These are phyloP conservation scores for Hypoxylon fuscum DNA, from an alignment of 495 filamentous ascomycete species.

Conservation along the genomic window DNA sequence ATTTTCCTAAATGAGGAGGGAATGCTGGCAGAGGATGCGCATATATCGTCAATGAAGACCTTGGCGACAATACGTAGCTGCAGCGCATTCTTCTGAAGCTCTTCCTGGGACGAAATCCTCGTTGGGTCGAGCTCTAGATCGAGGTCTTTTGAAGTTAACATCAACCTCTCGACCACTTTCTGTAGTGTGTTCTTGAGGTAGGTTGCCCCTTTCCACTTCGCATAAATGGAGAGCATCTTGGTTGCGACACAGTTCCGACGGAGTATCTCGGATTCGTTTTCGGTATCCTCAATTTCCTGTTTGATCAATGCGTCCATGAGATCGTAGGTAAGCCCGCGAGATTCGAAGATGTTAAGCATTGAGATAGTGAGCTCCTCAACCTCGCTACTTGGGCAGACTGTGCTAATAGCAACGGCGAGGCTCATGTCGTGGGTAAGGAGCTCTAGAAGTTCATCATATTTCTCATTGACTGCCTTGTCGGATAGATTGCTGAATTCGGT, in stretches of 20 bases:
- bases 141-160: conserved; percentile 66
- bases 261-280: conserved; percentile 70
- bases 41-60: conserved; percentile 73
- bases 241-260: conserved; percentile 72
- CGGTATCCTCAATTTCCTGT: conserved; percentile 71
- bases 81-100: conserved; percentile 66
- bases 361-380: conserved; percentile 72
- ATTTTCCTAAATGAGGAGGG: conserved; percentile 70
- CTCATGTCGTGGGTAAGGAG: conserved; percentile 66
- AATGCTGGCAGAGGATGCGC: conserved; percentile 64
- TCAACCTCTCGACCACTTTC: conserved; percentile 67
- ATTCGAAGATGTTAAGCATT: conserved; percentile 72
- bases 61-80: conserved; percentile 68
- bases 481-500: conserved; percentile 73
- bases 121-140: conserved; percentile 72
- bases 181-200: conserved; percentile 71
- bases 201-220: conserved; percentile 70
- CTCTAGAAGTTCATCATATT: conserved; percentile 69
- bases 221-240: conserved; percentile 73
- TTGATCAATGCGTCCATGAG: conserved; percentile 70
- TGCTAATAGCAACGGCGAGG: conserved; percentile 67
- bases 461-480: conserved; percentile 69
- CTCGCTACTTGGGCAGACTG: conserved; percentile 69
- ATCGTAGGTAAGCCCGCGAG: conserved; percentile 65
- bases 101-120: conserved; percentile 63